Conservation (phyloP, 495 filamentous ascomycete genomes). For the Geoglossum glabrum region DNA sequence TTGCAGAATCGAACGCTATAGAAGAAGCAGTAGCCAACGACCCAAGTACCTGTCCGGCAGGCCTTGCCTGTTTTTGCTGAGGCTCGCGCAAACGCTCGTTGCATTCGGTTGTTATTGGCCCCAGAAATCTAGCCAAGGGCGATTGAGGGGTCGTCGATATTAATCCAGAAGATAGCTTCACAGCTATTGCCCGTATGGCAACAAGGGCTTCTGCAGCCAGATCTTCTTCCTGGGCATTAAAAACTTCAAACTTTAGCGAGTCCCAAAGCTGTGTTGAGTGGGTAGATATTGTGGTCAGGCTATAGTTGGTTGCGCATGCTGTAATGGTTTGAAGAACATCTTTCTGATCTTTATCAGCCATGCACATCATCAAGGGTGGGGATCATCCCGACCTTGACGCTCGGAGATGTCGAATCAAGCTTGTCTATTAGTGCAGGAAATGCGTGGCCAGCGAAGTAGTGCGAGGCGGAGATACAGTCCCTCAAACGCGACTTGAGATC, state of each 20-base stretch:
- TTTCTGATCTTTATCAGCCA: slow-evolving; percentile 28
- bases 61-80: slow-evolving; percentile 57
- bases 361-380: background rate
- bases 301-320: slow-evolving; percentile 40
- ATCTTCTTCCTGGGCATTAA: slow-evolving; percentile 54
- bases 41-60: slow-evolving; percentile 41
- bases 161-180: slow-evolving; percentile 33
- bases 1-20: slow-evolving; percentile 30
- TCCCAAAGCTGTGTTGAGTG: slow-evolving; percentile 56
- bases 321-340: slow-evolving; percentile 48
- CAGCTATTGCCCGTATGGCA: slow-evolving; percentile 33
- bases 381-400: slow-evolving; percentile 37
- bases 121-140: slow-evolving; percentile 39
- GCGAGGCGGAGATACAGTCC: slow-evolving; percentile 47
- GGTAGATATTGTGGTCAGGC: slow-evolving; percentile 39
- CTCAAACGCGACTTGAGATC: slow-evolving; percentile 50
- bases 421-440: slow-evolving; percentile 56
- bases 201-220: slow-evolving; percentile 39
- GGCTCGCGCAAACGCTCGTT: slow-evolving; percentile 53
- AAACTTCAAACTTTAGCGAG: slow-evolving; percentile 54
- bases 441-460: slow-evolving; percentile 45
- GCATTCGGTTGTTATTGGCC: slow-evolving; percentile 46
- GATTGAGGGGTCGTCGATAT: slow-evolving; percentile 26
- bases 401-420: slow-evolving; percentile 52
- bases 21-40: slow-evolving; percentile 34